These are phyloP conservation scores for Myxozyma sirexii DNA, from an alignment of 805 yeast species.

Conservation along the genomic window DNA sequence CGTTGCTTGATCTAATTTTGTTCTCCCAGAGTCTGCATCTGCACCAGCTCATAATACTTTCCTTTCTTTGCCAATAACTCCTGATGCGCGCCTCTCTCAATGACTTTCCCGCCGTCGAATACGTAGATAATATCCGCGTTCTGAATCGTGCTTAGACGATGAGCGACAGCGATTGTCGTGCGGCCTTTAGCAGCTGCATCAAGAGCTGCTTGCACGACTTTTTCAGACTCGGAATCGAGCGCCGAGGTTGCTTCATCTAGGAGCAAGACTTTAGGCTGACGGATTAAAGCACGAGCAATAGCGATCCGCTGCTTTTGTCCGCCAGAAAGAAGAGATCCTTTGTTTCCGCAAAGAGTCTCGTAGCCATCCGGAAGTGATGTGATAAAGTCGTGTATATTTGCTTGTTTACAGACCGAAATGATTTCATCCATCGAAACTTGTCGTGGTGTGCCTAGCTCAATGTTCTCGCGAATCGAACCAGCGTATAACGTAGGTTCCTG, in stretches of 20 bases:
- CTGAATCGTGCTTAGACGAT: conserved; percentile 70
- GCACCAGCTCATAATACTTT: conserved; percentile 46
- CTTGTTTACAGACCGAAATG: conserved; percentile 52
- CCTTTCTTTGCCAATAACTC: conserved; percentile 48
- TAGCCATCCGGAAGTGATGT: conserved; percentile 61
- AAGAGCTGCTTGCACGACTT: conserved; percentile 72
- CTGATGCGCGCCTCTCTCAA: conserved; percentile 60
- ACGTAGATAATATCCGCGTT: conserved; percentile 65
- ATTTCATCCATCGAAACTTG: conserved; percentile 49
- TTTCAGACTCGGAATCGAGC: conserved; percentile 69
- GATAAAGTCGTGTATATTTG: conserved; percentile 62
- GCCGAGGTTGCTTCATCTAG: conserved; percentile 75
- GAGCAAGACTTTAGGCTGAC: conserved; percentile 63
- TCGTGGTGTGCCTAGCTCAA: conserved; percentile 52
- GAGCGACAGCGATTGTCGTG: conserved; percentile 85
- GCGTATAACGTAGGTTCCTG: conserved; percentile 63
- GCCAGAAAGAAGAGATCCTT: conserved; percentile 53
- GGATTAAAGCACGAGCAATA: conserved; percentile 71
- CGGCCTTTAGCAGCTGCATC: conserved; percentile 67
- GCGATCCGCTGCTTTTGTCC: conserved; percentile 81
- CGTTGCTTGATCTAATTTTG: not conserved
- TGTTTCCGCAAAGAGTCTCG: conserved; percentile 57
- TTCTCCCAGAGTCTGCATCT: conserved; percentile 47
- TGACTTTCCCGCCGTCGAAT: conserved; percentile 61
- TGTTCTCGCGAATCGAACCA: conserved; percentile 59